phyloP scores from a whole-genome alignment of 1,284 basidiomycete species.

The Fistulinella cinereoalba region DNA sequence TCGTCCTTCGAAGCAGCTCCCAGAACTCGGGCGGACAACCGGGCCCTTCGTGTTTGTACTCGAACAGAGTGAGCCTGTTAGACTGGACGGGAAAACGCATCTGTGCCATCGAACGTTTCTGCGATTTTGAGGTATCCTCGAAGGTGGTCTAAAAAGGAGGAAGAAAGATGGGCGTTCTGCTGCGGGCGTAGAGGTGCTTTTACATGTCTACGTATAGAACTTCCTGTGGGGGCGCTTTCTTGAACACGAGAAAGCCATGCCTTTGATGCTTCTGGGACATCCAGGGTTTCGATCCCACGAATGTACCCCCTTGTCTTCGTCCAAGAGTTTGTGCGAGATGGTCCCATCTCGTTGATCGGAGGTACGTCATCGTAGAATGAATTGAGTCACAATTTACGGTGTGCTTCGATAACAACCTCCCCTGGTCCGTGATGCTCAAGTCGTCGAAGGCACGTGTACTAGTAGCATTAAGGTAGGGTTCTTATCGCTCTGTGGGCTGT shows the following conservation, averaged over 20 bases:
- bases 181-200: constrained; percentile 12
- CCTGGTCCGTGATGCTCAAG: no score
- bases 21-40: constrained; percentile 15
- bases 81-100: constrained; percentile 17
- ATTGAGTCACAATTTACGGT: no score
- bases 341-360: no score
- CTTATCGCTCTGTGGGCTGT: no score
- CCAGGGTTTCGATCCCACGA: no score
- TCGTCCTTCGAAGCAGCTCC: constrained; percentile 19
- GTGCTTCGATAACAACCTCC: no score
- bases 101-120: not conserved
- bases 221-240: constrained; percentile 22
- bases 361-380: no score
- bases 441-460: no score
- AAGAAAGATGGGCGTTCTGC: constrained; percentile 4
- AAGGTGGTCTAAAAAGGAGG: not conserved
- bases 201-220: constrained; percentile 8
- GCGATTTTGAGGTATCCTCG: not conserved
- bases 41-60: not conserved
- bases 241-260: not conserved
- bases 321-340: no score
- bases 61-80: constrained; percentile 11
- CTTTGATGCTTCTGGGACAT: no score
- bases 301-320: no score
- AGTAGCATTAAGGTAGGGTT: no score